Percentiles rank a stretch among this genome's conserved stretches.
These are phyloP conservation scores for Saccharomycopsis babjevae DNA, from an alignment of 805 yeast species.

Conservation along the genomic window DNA sequence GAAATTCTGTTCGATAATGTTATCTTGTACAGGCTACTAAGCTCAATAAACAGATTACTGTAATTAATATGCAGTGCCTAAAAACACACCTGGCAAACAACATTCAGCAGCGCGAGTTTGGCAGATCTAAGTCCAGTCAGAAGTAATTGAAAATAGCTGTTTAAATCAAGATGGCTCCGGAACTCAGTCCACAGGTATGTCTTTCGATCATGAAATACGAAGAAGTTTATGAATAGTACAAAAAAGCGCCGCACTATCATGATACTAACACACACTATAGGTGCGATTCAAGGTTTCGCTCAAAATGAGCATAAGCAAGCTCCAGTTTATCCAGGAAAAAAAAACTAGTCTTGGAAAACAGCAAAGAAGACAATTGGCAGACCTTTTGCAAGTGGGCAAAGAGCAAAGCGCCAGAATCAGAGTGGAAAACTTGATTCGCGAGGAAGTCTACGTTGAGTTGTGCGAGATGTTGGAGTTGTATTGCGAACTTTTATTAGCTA, in stretches of 20 bases:
- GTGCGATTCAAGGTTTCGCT: conserved; percentile 26
- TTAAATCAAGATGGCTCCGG: conserved; percentile 6
- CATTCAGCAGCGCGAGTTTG: too few relatives aligned
- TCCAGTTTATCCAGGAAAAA: conserved; percentile 63
- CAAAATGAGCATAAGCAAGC: conserved; percentile 62
- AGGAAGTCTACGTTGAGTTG: conserved; percentile 70
- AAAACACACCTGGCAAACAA: too few relatives aligned
- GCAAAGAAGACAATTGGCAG: conserved; percentile 61
- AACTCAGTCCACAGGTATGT: conserved; percentile 10
- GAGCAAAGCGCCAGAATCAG: conserved; percentile 76
- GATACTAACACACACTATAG: conserved; percentile 12
- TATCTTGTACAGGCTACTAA: too few relatives aligned
- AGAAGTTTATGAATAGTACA: not conserved
- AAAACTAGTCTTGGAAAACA: conserved; percentile 68
- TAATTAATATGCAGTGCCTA: too few relatives aligned
- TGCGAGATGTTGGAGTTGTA: conserved; percentile 72
- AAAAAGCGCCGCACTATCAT: not conserved
- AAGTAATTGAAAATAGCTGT: not conserved
- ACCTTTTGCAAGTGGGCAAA: conserved; percentile 55
- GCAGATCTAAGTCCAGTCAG: too few relatives aligned
- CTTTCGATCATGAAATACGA: not conserved
- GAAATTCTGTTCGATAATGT: too few relatives aligned
- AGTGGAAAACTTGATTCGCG: conserved; percentile 75
- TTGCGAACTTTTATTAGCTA: conserved; percentile 70
- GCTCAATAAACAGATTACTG: too few relatives aligned